Base-by-base conservation (phyloP, 2,329 filamentous ascomycete genomes). In the Parasarocladium wereldwijsianum region DNA sequence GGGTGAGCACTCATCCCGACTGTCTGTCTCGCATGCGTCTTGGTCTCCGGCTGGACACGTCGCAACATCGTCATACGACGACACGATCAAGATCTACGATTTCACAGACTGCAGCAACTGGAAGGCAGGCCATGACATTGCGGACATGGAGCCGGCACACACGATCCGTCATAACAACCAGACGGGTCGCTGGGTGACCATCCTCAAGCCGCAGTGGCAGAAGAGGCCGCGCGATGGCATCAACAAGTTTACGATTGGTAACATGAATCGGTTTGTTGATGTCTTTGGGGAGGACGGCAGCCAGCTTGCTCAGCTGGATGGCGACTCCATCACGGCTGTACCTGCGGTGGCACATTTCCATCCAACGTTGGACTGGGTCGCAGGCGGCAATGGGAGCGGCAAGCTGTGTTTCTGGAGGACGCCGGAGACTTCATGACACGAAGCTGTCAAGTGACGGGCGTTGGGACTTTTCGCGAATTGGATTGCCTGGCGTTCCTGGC, bases 221-320 rank as follows among this genome's bases (percentile, higher is more conserved):
- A 62, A 70, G 18, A 66, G 70, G 26, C 87, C 90, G 0, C 58
- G 66, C 19, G 83, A 90, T 34, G 76, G 76, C 6, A 73, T 92
- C 5, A 77, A 93, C 38, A 84, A 87, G 36, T 85, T 98, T 43
- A 81, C 74, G 15, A 87, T 98, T 34, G 90, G 83, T 2, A 98
- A 96, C 42, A 96, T 96, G 90, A 93, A 93, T 47, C 73, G 90
- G 2, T 96, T 94, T 43, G 83, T 96, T 2, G 90, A 98, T 46
- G 69, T 98, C 1, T 98, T 80, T 49, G 79, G 78, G 1, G 66
- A 74, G 1, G 70, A 79, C 28, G 90, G 90, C 0, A 76, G 84
- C 43, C 87, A 96, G 50, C 57, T 98, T 4, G 87, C 82, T 1
- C 87, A 96, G 51, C 54, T 93, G 1, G 84, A 77, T 2, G 84